These are phyloP conservation scores for Boletus vermiculosoides DNA, from an alignment of 768 basidiomycete species.

Conservation along the genomic window DNA sequence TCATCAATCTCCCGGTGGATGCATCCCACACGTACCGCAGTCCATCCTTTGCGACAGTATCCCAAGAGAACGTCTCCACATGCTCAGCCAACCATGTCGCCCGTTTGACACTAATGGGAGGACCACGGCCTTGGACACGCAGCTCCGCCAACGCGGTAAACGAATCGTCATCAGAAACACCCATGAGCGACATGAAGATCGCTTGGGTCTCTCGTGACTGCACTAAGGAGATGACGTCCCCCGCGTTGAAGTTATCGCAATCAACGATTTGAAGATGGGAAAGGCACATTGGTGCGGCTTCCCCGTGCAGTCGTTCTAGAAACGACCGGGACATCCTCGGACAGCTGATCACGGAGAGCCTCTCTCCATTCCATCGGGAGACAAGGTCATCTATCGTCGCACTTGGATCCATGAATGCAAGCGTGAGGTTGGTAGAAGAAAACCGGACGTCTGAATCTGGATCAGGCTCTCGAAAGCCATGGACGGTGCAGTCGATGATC, in stretches of 20 bases:
- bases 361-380: slow-evolving; percentile 5
- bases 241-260: slow-evolving; percentile 7
- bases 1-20: background rate
- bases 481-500: slow-evolving; percentile 1
- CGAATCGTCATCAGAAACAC: background rate
- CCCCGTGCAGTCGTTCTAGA: slow-evolving; percentile 1
- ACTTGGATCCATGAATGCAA: background rate
- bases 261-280: slow-evolving; percentile 6
- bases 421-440: slow-evolving; percentile 1
- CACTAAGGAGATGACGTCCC: slow-evolving; percentile 2
- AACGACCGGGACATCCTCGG: background rate
- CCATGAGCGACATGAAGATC: slow-evolving; percentile 4
- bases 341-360: slow-evolving; percentile 4
- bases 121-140: slow-evolving; percentile 4
- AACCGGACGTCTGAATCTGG: background rate
- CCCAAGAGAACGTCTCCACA: slow-evolving; percentile 7
- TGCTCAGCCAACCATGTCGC: slow-evolving; percentile 9
- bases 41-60: slow-evolving; percentile 9
- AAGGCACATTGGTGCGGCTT: background rate
- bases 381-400: slow-evolving; percentile 7
- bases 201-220: slow-evolving; percentile 4
- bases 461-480: background rate
- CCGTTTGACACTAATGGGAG: slow-evolving; percentile 1
- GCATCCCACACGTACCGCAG: slow-evolving; percentile 10
- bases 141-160: slow-evolving; percentile 3